Base-by-base conservation (phyloP, 1,284 basidiomycete species). In the Ustilago crameri region DNA sequence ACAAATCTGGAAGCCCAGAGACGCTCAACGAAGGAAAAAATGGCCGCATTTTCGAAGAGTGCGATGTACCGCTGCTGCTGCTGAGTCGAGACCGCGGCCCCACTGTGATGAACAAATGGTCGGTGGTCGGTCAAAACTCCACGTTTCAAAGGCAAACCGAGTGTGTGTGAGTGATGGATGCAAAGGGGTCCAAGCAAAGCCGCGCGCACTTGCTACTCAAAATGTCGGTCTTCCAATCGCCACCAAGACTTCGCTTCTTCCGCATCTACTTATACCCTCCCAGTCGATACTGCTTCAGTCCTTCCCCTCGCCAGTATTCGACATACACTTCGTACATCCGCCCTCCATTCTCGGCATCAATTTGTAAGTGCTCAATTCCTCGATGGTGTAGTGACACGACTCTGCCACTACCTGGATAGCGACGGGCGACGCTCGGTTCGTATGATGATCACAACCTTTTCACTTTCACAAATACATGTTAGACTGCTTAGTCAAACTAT, bases 381-480 rank as follows among this genome's bases (percentile, higher is more conserved):
- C 30, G 12, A 30, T 7, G 30, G 30, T 30, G 7, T 30, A 5
- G 30, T 30, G 30, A 7, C 7, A 30, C 30, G 12, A 30, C 30
- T 12, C 30, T 30, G 12, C 30, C 10, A 10, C 41, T 8, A 42
- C 20, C 4, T 42, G 20, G 41, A 23, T n/a, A 37, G 35, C 35
- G n/a, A 37, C n/a, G 40, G 22, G 40, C 8, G n/a, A n/a, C 40
- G 22, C 22, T 23, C n/a, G 35, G 22, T 14, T 23, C n/a, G 35
- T 56, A 64, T 64, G 67, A 71, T 71, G 68, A 65, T 55, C 62
- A 62, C 62, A 65, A 71, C 58, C 66, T 65, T 64, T 61, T 61
- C 68, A 61, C 62, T 71, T 71, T 71, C 40, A 56, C 20, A 60
- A 71, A 65, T 65, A 71, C 68, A 71, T 71, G 68, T 71, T 71